A percentile compares a stretch with the other conserved stretches of the same genome.
phyloP scores from a whole-genome alignment of 2,329 filamentous ascomycete genomes.

The Talaromyces atroroseus region DNA sequence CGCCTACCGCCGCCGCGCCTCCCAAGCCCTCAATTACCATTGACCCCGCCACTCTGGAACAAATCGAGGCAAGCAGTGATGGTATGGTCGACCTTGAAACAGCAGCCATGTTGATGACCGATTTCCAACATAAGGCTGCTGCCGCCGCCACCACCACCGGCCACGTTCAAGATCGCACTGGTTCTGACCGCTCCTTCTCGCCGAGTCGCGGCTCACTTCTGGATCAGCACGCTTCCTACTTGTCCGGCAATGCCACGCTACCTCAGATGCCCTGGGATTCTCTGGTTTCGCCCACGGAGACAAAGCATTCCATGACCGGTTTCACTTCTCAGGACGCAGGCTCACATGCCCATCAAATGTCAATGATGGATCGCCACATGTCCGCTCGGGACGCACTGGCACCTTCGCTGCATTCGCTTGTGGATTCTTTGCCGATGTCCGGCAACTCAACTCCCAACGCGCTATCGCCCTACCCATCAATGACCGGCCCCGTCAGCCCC shows the following conservation, averaged over 20 bases:
- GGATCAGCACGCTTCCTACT: conserved; percentile 71
- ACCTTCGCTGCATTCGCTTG: conserved; percentile 65
- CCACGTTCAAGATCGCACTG: conserved; percentile 43
- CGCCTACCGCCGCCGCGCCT: conserved; percentile 46
- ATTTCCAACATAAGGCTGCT: conserved; percentile 94
- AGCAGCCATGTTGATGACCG: conserved; percentile 96
- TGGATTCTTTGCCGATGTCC: conserved; percentile 64
- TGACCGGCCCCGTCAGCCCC: conserved; percentile 62
- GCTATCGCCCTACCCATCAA: conserved; percentile 64
- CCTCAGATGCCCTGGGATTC: conserved; percentile 89
- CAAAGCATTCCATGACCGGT: conserved; percentile 69
- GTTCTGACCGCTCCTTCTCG: conserved; percentile 61
- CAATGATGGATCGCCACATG: conserved; percentile 61
- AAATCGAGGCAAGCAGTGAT: conserved; percentile 86
- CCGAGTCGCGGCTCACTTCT: conserved; percentile 66
- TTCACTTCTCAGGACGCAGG: conserved; percentile 60
- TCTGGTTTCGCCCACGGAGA: conserved; percentile 69
- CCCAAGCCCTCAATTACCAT: conserved; percentile 74
- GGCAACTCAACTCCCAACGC: conserved; percentile 66
- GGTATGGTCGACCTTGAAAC: conserved; percentile 93
- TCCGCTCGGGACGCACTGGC: conserved; percentile 57
- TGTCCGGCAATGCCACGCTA: conserved; percentile 71
- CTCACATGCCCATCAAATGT: conserved; percentile 56
- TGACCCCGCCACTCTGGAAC: conserved; percentile 81
- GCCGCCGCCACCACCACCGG: conserved; percentile 45